Percentiles rank a stretch among this genome's conserved stretches.
phyloP scores from a whole-genome alignment of 139 green algal genomes.

The Picochlorum sp. region DNA sequence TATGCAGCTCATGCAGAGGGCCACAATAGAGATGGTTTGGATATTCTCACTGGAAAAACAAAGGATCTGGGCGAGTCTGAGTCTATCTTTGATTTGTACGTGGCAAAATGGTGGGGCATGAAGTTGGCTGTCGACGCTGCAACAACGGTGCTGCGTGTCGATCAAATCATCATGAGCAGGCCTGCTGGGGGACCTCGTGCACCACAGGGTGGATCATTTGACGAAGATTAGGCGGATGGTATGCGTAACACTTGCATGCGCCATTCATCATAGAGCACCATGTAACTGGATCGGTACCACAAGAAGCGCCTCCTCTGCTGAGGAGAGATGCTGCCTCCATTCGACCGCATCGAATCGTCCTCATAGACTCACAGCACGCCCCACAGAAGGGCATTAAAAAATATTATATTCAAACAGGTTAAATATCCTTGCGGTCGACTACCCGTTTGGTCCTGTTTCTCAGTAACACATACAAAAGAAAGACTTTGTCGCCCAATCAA shows the following conservation, averaged over 20 bases:
- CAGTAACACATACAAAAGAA: slow-evolving; percentile 1
- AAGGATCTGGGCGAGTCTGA: slow-evolving; percentile 50
- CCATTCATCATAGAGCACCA: not conserved
- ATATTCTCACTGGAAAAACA: slow-evolving; percentile 67
- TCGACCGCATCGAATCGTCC: too few relatives aligned
- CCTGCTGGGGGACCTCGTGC: slow-evolving; percentile 76
- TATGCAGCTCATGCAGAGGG: slow-evolving; percentile 77
- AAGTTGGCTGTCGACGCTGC: slow-evolving; percentile 87
- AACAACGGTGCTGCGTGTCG: slow-evolving; percentile 87
- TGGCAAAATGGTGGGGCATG: slow-evolving; percentile 92
- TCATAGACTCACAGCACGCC: too few relatives aligned
- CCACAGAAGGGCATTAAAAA: too few relatives aligned
- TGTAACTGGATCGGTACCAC: not conserved
- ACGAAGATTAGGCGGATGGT: slow-evolving; percentile 31
- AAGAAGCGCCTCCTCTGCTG: too few relatives aligned
- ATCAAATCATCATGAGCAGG: slow-evolving; percentile 98
- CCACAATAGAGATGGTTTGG: slow-evolving; percentile 66
- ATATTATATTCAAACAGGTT: slow-evolving; percentile 33
- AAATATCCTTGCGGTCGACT: slow-evolving; percentile 64
- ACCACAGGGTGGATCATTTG: slow-evolving; percentile 12
- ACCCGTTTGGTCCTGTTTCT: slow-evolving; percentile 60
- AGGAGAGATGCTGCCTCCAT: not conserved
- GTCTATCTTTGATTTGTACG: slow-evolving; percentile 66
- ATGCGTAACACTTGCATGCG: too few relatives aligned
- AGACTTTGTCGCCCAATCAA: not conserved